Conservation (phyloP, 805 yeast species). For the Teunomyces atbi region DNA sequence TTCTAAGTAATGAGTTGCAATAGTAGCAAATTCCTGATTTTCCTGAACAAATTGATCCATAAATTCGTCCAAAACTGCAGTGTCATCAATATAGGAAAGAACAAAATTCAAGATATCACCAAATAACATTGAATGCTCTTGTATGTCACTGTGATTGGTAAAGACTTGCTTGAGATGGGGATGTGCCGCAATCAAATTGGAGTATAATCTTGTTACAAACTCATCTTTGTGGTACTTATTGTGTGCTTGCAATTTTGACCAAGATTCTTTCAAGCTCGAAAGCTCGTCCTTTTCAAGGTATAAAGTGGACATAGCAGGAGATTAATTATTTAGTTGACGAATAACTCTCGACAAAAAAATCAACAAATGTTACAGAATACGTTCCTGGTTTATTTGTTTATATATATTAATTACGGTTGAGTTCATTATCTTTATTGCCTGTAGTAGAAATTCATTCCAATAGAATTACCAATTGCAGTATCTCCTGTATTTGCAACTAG, state of each 20-base stretch:
- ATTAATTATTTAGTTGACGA: neutral
- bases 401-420: neutral
- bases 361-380: neutral
- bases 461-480: neutral
- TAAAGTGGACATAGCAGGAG: constrained; percentile 1
- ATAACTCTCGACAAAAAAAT: neutral
- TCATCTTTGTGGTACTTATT: constrained; percentile 28
- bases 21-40: constrained; percentile 23
- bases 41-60: constrained; percentile 31
- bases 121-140: constrained; percentile 33
- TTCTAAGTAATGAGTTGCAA: constrained; percentile 33
- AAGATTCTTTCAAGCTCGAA: constrained; percentile 26
- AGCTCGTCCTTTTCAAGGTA: constrained; percentile 14
- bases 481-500: neutral
- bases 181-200: constrained; percentile 33
- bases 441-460: neutral
- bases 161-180: constrained; percentile 23
- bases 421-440: neutral
- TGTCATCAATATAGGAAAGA: constrained; percentile 30
- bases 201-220: constrained; percentile 30
- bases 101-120: constrained; percentile 34
- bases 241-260: constrained; percentile 32
- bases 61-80: constrained; percentile 29
- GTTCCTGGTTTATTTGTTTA: neutral
- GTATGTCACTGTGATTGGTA: constrained; percentile 22